phyloP scores from a whole-genome alignment of 108 stramenopile species.

The Fragilaria radians region DNA sequence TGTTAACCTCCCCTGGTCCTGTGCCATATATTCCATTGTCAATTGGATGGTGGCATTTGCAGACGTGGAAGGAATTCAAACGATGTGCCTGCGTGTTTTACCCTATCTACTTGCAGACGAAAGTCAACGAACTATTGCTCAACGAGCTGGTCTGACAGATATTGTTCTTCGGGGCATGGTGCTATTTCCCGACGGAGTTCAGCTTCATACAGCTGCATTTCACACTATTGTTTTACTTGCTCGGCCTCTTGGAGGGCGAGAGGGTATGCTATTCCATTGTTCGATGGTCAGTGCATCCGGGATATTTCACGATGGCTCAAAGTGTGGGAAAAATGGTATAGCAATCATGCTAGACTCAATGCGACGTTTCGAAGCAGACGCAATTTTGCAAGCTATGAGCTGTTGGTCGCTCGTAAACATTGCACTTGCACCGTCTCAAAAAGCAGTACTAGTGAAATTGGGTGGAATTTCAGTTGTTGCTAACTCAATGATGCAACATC shows the following conservation, averaged over 20 bases:
- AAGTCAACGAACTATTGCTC: slow-evolving; percentile 61
- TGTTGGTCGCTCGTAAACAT: slow-evolving; percentile 94
- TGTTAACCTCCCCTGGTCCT: slow-evolving; percentile 73
- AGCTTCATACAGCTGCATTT: slow-evolving; percentile 77
- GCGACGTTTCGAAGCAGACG: slow-evolving; percentile 63
- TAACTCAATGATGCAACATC: slow-evolving; percentile 84
- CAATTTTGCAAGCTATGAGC: slow-evolving; percentile 85
- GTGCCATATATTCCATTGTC: slow-evolving; percentile 81
- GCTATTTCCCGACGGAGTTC: slow-evolving; percentile 64
- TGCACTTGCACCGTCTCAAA: slow-evolving; percentile 80
- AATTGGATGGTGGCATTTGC: slow-evolving; percentile 86
- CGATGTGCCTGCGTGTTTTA: slow-evolving; percentile 72
- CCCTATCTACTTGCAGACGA: slow-evolving; percentile 74
- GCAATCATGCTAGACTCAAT: slow-evolving; percentile 87
- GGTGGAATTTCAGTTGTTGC: slow-evolving; percentile 75
- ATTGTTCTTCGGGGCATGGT: slow-evolving; percentile 81
- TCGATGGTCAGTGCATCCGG: slow-evolving; percentile 68
- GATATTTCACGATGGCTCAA: slow-evolving; percentile 39
- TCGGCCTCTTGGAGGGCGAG: slow-evolving; percentile 84
- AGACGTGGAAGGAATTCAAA: slow-evolving; percentile 86
- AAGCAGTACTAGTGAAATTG: slow-evolving; percentile 63
- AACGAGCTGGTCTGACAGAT: slow-evolving; percentile 70
- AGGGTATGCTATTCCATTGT: slow-evolving; percentile 86
- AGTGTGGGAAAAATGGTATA: slow-evolving; percentile 62
- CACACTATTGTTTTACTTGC: slow-evolving; percentile 89